Conservation (phyloP, 495 filamentous ascomycete species). For the Podospora conica region DNA sequence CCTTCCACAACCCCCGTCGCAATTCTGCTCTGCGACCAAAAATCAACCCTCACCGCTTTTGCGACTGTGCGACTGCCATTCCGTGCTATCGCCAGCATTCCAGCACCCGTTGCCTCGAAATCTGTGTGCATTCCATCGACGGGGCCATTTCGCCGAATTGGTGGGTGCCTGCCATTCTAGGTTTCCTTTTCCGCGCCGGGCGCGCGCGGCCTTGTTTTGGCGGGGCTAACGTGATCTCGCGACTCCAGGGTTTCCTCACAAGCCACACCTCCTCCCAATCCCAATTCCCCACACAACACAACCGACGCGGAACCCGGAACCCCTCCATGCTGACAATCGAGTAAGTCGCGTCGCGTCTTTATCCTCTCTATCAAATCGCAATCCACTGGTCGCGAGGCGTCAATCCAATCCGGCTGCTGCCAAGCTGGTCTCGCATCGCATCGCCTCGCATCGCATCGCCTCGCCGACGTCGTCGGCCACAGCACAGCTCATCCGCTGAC, state of each 20-base stretch:
- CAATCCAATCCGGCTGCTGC: constrained; percentile 8
- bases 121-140: neutral
- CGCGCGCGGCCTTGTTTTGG: neutral
- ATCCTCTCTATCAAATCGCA: neutral
- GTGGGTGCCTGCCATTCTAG: neutral
- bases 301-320: neutral
- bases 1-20: neutral
- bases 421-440: neutral
- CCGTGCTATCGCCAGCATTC: neutral
- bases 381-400: neutral
- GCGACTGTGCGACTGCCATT: neutral
- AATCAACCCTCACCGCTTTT: neutral
- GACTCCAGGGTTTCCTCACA: constrained; percentile 1
- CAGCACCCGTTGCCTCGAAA: neutral
- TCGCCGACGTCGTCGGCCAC: no score
- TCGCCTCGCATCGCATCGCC: neutral
- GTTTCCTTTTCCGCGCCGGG: neutral
- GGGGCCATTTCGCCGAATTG: neutral
- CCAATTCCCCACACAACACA: constrained; percentile 3
- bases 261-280: neutral
- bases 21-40: neutral
- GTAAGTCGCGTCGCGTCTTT: constrained; percentile 21
- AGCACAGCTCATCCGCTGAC: neutral
- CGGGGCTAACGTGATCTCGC: neutral
- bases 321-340: constrained; percentile 27